Base-by-base conservation (phyloP, 1,284 basidiomycete species). In the Phylloboletellus chloephorus region DNA sequence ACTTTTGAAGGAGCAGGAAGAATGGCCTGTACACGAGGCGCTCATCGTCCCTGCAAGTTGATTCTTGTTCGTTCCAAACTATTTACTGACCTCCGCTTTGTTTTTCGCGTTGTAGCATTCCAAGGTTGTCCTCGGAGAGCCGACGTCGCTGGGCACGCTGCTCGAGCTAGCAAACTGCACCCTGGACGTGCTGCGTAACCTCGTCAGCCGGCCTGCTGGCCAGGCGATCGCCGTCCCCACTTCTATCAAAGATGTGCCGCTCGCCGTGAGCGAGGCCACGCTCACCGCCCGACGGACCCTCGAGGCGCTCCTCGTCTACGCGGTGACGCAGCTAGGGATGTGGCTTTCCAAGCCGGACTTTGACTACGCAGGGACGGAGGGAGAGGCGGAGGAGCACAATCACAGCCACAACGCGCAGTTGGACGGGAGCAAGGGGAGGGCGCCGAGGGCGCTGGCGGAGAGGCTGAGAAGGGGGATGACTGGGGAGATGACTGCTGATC, bases 121-220 rank as follows among this genome's bases (percentile, higher is more conserved):
- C 5, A 90, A 88, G 51, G 81, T 88, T 8, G 82, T 87, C 0
- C 69, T 85, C 0, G 78, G 79, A 13, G 88, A 90, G 51, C 77
- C 81, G 4, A 76, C 82, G 5, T 90, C 87, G 4, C 69, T 88
- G 43, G 91, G 83, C 29, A 91, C 85, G 1, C 65, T 88, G 9
- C 72, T 85, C 22, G 87, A 90, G 61, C 67, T 90, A 2, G 82
- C 78, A 2, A 84, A 83, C 40, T 78, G 76, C 43, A 78, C 81
- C 0, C 67, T 84, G 17, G 86, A 90, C 49, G 69, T 85, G 19
- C 67, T 88, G 26, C 69, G 74, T 8, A 73, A 76, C 41, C 69
- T 87, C 24, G 72, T 77, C 35, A 71, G 69, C 48, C 70, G 73
- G 23, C 78, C 75, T 0, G 64, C 76, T 0, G 68, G 72, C 7